Percentiles rank a stretch among this genome's conserved stretches.
phyloP scores from a whole-genome alignment of 75 land plant species.

The Adiantum capillusveneris region DNA sequence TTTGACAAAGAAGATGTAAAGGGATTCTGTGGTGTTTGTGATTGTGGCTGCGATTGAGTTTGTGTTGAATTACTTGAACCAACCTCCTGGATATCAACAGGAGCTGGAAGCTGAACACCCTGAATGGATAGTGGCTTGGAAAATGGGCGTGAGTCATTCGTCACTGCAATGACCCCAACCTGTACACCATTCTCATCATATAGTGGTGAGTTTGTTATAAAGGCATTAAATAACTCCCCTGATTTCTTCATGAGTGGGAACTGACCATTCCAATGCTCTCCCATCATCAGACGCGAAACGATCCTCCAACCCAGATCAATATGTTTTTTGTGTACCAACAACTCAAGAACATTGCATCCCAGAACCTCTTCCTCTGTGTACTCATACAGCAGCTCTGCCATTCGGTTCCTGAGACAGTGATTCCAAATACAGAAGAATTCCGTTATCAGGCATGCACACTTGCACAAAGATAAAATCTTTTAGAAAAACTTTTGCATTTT shows the following conservation, averaged over 20 bases:
- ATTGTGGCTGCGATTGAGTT: too few species aligned
- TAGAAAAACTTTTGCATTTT: too few species aligned
- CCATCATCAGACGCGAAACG: constrained; percentile 32
- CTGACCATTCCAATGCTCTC: constrained; percentile 88
- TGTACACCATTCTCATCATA: constrained; percentile 73
- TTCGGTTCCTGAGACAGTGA: constrained; percentile 37
- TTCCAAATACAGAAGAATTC: background rate
- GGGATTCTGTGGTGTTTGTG: background rate
- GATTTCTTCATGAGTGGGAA: constrained; percentile 62
- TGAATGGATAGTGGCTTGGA: constrained; percentile 14
- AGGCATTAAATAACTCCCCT: constrained; percentile 57
- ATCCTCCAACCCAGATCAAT: constrained; percentile 27
- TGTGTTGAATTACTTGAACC: background rate
- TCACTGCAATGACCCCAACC: constrained; percentile 63
- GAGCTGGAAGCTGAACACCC: background rate
- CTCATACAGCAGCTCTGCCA: constrained; percentile 72
- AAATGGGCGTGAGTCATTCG: constrained; percentile 48
- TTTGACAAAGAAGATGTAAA: background rate
- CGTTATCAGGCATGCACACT: too few species aligned
- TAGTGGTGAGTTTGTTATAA: constrained; percentile 67
- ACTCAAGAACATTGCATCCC: constrained; percentile 52
- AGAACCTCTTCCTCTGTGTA: constrained; percentile 69
- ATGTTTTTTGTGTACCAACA: constrained; percentile 45
- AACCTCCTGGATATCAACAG: background rate
- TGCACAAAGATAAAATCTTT: background rate